Evolutionary conservation across 176 grass and related monocot genomes (phyloP).

Genomic region (Paspalum notatum): DNA sequence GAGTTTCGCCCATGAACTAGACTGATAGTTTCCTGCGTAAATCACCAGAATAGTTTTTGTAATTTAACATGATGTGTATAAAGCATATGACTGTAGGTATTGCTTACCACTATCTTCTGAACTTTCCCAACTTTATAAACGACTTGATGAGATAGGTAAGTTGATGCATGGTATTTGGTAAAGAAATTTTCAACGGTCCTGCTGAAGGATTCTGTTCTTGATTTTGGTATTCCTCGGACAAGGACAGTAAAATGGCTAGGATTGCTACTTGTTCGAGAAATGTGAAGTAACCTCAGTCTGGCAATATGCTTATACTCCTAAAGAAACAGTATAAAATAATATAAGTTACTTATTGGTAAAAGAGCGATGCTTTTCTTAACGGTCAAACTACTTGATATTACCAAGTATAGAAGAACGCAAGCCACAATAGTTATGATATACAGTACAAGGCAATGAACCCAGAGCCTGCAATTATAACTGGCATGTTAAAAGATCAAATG

Average conservation of each 20-base stretch:
- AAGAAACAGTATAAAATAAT: conserved; percentile 31
- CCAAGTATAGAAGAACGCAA: conserved; percentile 82
- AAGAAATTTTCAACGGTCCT: conserved; percentile 75
- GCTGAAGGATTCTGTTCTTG: conserved; percentile 62
- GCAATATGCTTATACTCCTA: conserved; percentile 90
- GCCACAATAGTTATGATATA: conserved; percentile 86
- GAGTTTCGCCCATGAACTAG: not conserved
- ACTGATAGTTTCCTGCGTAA: too few species aligned
- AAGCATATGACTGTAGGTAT: conserved; percentile 20
- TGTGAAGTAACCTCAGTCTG: conserved; percentile 62
- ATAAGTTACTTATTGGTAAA: conserved; percentile 31
- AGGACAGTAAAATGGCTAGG: conserved; percentile 81
- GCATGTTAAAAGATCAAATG: conserved; percentile 30
- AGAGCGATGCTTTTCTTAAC: conserved; percentile 27
- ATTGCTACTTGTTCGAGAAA: conserved; percentile 58
- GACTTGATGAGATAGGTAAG: conserved; percentile 86
- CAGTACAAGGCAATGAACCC: conserved; percentile 84
- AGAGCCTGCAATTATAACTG: conserved; percentile 68
- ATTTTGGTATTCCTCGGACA: conserved; percentile 88
- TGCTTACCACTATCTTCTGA: conserved; percentile 92
- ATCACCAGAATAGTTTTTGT: conserved; percentile 27
- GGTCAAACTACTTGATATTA: conserved; percentile 54
- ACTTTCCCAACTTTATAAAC: conserved; percentile 84
- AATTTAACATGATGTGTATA: conserved; percentile 5
- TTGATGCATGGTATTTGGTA: conserved; percentile 86